Percentiles rank a stretch among this genome's conserved stretches.
phyloP scores from a whole-genome alignment of 2,329 filamentous ascomycete genomes.

The Dactylellina leptospora region DNA sequence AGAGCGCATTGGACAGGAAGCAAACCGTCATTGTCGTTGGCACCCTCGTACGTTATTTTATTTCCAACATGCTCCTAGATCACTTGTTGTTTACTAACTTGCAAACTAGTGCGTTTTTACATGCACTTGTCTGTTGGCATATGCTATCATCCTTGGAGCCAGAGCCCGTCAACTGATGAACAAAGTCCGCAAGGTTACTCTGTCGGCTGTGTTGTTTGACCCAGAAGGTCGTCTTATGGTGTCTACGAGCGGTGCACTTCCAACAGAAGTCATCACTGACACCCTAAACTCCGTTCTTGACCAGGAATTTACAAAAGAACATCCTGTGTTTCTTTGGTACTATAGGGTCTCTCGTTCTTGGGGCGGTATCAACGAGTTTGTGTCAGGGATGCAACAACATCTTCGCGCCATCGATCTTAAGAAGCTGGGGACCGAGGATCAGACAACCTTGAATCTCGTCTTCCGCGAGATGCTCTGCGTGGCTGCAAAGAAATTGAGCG shows the following conservation, averaged over 20 bases:
- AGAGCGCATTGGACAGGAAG: conserved; percentile 66
- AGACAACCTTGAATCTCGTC: conserved; percentile 74
- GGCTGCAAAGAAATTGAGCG: conserved; percentile 77
- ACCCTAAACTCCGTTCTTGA: conserved; percentile 67
- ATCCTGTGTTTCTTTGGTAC: conserved; percentile 87
- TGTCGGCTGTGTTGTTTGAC: conserved; percentile 73
- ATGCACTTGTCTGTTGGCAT: conserved; percentile 68
- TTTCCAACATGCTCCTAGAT: no score
- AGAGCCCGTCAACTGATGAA: conserved; percentile 60
- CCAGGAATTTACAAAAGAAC: conserved; percentile 73
- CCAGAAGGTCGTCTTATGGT: conserved; percentile 73
- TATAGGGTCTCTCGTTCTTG: conserved; percentile 83
- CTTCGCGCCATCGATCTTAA: conserved; percentile 66
- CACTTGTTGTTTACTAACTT: background rate
- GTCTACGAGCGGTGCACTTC: conserved; percentile 73
- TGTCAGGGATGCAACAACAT: conserved; percentile 77
- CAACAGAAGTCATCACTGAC: conserved; percentile 79
- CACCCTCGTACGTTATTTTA: conserved; percentile 68
- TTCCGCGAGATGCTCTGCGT: conserved; percentile 86
- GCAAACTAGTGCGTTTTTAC: conserved; percentile 68
- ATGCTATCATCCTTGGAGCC: conserved; percentile 67
- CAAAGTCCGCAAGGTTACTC: conserved; percentile 60
- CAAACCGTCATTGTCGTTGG: conserved; percentile 78
- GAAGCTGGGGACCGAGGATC: conserved; percentile 62
- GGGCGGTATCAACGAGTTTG: conserved; percentile 72